Evolutionary conservation across 495 filamentous ascomycete species (phyloP).

Genomic region (Daldinia childiae): DNA sequence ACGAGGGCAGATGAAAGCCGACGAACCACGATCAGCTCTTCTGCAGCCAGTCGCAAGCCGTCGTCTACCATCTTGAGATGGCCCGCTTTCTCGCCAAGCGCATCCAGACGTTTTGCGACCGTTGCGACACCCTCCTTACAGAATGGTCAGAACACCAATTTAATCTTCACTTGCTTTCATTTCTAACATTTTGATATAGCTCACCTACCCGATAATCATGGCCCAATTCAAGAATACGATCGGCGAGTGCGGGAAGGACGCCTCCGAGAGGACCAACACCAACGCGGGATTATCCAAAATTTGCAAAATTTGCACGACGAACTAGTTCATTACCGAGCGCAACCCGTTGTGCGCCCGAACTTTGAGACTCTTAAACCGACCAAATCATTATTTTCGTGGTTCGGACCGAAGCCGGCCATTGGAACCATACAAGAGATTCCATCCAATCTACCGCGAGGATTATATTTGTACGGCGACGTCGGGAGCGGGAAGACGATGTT

Average conservation of each 20-base stretch:
- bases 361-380: constrained; percentile 74
- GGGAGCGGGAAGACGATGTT: constrained; percentile 99
- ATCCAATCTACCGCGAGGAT: constrained; percentile 78
- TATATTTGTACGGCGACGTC: constrained; percentile 97
- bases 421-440: constrained; percentile 64
- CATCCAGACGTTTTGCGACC: constrained; percentile 44
- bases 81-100: constrained; percentile 37
- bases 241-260: constrained; percentile 73
- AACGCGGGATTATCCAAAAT: constrained; percentile 87
- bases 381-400: constrained; percentile 75
- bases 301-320: constrained; percentile 91
- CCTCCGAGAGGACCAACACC: constrained; percentile 87
- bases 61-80: constrained; percentile 15
- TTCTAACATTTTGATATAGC: constrained; percentile 26
- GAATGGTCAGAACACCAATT: constrained; percentile 40
- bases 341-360: constrained; percentile 77
- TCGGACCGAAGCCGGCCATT: constrained; percentile 59
- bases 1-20: constrained; percentile 23
- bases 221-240: constrained; percentile 90
- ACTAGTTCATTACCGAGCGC: constrained; percentile 76
- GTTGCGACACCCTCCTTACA: constrained; percentile 45
- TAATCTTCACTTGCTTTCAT: neutral
- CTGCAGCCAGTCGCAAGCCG: constrained; percentile 16
- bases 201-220: constrained; percentile 50
- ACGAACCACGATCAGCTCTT: constrained; percentile 17